A percentile compares a stretch with the other conserved stretches of the same genome.
Conservation (phyloP, 805 yeast genomes). For the Metschnikowia cubensis region DNA sequence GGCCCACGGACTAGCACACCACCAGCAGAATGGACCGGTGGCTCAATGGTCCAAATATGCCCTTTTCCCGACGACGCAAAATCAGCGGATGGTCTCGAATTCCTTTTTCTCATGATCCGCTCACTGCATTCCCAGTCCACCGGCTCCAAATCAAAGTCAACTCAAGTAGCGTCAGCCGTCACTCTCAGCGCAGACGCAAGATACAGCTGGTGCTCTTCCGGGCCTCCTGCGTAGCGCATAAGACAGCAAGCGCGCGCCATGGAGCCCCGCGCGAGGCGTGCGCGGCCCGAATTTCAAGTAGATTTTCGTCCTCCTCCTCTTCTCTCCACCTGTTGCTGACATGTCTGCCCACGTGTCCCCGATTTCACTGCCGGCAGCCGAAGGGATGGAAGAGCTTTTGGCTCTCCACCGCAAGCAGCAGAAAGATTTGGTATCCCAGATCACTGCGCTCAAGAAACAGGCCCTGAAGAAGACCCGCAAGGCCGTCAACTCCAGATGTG, state of each 20-base stretch:
- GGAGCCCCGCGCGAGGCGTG: slow-evolving; percentile 1
- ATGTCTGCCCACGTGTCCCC: neutral
- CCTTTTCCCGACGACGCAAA: neutral
- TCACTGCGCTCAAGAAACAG: slow-evolving; percentile 77
- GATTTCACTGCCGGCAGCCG: neutral
- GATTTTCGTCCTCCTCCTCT: neutral
- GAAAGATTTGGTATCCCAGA: slow-evolving; percentile 59
- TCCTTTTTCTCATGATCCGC: neutral
- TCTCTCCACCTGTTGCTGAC: neutral
- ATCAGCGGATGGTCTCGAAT: neutral
- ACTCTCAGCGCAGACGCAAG: neutral
- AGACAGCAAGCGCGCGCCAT: neutral
- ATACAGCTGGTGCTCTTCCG: neutral
- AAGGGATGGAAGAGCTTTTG: slow-evolving; percentile 41
- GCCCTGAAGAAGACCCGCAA: slow-evolving; percentile 77
- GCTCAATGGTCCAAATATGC: neutral
- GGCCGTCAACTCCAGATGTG: slow-evolving; percentile 57
- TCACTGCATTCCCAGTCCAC: no score
- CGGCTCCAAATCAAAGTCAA: no score
- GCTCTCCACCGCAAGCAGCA: slow-evolving; percentile 66
- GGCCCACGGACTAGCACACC: neutral
- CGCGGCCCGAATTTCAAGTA: neutral
- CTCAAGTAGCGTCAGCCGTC: neutral
- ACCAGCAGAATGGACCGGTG: no score
- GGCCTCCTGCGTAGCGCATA: neutral